Evolutionary conservation across 208 protist genomes (phyloP).

Genomic region (Leishmania tarentolae): DNA sequence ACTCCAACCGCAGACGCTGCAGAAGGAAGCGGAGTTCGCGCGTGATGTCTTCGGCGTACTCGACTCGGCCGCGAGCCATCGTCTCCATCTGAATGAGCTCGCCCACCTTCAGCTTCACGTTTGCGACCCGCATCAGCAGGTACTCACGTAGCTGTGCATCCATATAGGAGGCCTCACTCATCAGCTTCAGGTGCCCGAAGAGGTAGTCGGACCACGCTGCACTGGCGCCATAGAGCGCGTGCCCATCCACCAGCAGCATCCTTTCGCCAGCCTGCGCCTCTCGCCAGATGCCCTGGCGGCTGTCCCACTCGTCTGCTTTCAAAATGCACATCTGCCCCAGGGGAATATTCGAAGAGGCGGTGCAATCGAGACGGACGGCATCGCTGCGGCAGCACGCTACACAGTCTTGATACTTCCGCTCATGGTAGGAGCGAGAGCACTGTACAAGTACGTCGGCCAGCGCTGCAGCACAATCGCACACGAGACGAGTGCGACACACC

Average conservation of each 20-base stretch:
- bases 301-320: slow-evolving; percentile 16
- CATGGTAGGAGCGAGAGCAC: background rate
- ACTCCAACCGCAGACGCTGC: slow-evolving; percentile 8
- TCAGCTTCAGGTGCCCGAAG: slow-evolving; percentile 43
- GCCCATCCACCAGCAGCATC: slow-evolving; percentile 5
- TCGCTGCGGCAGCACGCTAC: background rate
- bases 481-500: slow-evolving; percentile 11
- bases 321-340: slow-evolving; percentile 11
- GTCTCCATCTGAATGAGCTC: slow-evolving; percentile 42
- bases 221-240: slow-evolving; percentile 3
- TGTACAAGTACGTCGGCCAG: slow-evolving; percentile 4
- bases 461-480: background rate
- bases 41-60: slow-evolving; percentile 40
- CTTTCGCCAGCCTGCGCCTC: background rate
- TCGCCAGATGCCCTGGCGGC: slow-evolving; percentile 22
- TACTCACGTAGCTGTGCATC: slow-evolving; percentile 34
- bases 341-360: background rate
- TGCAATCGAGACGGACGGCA: background rate
- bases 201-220: slow-evolving; percentile 30
- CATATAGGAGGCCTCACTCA: slow-evolving; percentile 39
- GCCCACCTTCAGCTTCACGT: slow-evolving; percentile 33
- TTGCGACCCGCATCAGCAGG: slow-evolving; percentile 30
- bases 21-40: slow-evolving; percentile 27
- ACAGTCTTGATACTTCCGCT: background rate
- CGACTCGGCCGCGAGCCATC: slow-evolving; percentile 36